A percentile compares a stretch with the other conserved stretches of the same genome.
Evolutionary conservation across 371 early-diverging fungal species (phyloP).

Genomic region (Mortierella sp.): DNA sequence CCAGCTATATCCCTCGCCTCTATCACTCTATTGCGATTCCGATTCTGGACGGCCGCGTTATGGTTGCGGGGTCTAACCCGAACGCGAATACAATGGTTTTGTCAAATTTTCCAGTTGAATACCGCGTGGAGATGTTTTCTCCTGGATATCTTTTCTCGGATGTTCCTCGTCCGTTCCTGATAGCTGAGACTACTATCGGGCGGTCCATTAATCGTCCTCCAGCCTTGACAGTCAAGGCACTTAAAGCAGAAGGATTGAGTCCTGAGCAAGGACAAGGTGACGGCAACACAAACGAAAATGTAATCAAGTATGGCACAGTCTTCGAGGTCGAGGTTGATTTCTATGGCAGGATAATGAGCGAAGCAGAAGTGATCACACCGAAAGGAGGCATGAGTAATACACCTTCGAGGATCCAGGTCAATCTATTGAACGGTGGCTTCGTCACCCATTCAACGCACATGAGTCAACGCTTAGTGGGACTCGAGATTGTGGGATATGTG

Average conservation of each 20-base stretch:
- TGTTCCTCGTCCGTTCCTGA: slow-evolving; percentile 48
- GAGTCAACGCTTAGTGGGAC: slow-evolving; percentile 55
- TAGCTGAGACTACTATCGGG: slow-evolving; percentile 26
- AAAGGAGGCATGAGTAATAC: slow-evolving; percentile 3
- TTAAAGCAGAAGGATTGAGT: slow-evolving; percentile 18
- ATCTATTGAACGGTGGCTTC: slow-evolving; percentile 56
- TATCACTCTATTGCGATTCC: slow-evolving; percentile 63
- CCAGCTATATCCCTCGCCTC: slow-evolving; percentile 57
- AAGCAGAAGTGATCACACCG: slow-evolving; percentile 20
- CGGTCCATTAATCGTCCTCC: slow-evolving; percentile 19
- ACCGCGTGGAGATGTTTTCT: slow-evolving; percentile 59
- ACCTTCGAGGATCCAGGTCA: slow-evolving; percentile 41
- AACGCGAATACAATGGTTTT: slow-evolving; percentile 39
- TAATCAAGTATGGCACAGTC: slow-evolving; percentile 37
- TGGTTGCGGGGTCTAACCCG: slow-evolving; percentile 62
- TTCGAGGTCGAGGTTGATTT: slow-evolving; percentile 48
- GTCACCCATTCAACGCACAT: slow-evolving; percentile 63
- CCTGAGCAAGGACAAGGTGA: slow-evolving; percentile 49
- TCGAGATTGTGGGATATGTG: slow-evolving; percentile 46
- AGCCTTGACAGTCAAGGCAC: slow-evolving; percentile 18
- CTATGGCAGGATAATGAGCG: slow-evolving; percentile 19
- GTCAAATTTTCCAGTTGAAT: slow-evolving; percentile 57
- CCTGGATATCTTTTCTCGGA: slow-evolving; percentile 59
- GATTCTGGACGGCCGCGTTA: slow-evolving; percentile 62
- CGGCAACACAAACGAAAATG: slow-evolving; percentile 29